Conservation (phyloP, 805 yeast genomes). For the Candida piceae region DNA sequence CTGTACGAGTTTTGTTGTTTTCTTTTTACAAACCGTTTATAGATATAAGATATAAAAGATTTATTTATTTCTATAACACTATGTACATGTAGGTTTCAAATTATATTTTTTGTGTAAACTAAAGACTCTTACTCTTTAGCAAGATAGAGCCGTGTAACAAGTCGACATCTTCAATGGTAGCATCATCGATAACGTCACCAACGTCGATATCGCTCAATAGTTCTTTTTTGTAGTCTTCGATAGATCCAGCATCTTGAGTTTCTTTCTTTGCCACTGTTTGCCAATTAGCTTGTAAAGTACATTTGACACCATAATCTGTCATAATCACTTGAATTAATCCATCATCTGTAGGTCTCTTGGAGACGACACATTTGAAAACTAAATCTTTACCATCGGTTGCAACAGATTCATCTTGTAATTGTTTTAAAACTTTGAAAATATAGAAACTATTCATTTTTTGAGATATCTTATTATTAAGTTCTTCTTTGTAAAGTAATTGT, state of each 20-base stretch:
- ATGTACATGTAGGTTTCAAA: neutral
- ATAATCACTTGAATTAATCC: constrained; percentile 27
- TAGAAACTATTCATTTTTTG: constrained; percentile 25
- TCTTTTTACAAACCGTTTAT: neutral
- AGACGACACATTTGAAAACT: constrained; percentile 39
- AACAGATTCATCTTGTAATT: constrained; percentile 14
- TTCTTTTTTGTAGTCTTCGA: constrained; percentile 14
- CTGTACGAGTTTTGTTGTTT: neutral
- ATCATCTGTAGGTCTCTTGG: constrained; percentile 37
- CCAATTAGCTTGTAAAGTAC: constrained; percentile 25
- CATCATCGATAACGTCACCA: constrained; percentile 39
- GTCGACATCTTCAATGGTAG: constrained; percentile 38
- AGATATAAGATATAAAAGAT: neutral
- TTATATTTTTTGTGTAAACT: neutral
- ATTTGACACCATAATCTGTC: constrained; percentile 29
- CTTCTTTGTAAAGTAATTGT: constrained; percentile 42
- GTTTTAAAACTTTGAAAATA: constrained; percentile 26
- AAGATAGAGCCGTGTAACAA: constrained; percentile 38
- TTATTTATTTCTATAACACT: neutral
- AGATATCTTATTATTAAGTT: constrained; percentile 28
- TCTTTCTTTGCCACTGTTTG: constrained; percentile 20
- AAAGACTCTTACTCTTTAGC: constrained; percentile 24
- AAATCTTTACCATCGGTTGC: constrained; percentile 21
- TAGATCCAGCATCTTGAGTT: constrained; percentile 1
- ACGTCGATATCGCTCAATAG: constrained; percentile 31